Conservation (phyloP, 495 filamentous ascomycete genomes). For the Neurospora sp. region DNA sequence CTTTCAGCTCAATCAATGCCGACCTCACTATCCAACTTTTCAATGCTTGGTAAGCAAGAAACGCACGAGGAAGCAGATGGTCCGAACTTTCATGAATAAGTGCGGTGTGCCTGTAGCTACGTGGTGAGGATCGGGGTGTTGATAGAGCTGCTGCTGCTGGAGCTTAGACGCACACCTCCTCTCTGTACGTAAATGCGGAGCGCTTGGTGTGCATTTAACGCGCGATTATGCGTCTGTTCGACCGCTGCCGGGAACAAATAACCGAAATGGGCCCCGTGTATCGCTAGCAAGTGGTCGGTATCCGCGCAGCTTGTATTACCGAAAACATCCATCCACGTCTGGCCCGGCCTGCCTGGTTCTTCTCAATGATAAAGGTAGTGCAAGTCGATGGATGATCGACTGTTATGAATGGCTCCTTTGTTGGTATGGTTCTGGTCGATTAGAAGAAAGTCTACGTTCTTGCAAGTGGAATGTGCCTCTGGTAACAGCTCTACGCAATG, state of each 20-base stretch:
- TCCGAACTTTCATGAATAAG: background rate
- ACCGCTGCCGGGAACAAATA: background rate
- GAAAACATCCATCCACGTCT: background rate
- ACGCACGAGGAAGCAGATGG: background rate
- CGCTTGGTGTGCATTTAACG: background rate
- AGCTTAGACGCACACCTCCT: background rate
- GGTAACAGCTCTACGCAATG: background rate
- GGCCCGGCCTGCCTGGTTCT: background rate
- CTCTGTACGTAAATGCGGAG: background rate
- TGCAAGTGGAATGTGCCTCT: background rate
- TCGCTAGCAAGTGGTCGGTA: background rate
- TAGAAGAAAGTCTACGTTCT: background rate
- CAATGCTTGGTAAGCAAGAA: background rate
- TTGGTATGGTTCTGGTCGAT: background rate
- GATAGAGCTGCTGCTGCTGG: background rate
- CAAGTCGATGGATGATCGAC: background rate
- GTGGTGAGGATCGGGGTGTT: background rate
- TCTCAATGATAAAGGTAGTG: background rate
- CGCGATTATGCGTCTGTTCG: constrained; percentile 1
- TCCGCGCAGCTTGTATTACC: background rate
- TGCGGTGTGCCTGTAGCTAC: background rate
- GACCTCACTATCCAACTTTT: background rate
- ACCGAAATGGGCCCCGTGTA: background rate
- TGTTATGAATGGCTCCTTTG: background rate
- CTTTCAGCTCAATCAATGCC: background rate